Evolutionary conservation across 2,329 filamentous ascomycete species (phyloP).

Genomic region (Botrytis medusae): DNA sequence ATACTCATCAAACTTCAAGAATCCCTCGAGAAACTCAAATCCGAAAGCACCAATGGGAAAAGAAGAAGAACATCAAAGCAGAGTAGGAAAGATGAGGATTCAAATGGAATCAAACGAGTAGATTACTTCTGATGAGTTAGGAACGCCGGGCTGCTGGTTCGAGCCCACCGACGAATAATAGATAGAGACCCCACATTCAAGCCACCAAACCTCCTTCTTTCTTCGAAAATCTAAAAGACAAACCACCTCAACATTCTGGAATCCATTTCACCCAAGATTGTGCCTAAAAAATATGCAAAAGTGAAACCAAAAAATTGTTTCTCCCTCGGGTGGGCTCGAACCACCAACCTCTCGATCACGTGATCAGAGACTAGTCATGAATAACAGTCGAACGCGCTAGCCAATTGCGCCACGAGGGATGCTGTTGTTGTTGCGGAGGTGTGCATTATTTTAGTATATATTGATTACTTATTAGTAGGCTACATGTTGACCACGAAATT

Average conservation of each 20-base stretch:
- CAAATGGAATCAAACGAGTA: no score
- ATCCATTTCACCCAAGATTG: accelerated
- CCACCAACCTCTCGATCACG: conserved; percentile 16
- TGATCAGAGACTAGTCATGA: neutral
- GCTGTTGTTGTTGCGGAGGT: accelerated
- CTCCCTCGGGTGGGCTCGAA: conserved; percentile 18
- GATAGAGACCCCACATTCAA: neutral
- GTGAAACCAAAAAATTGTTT: accelerated
- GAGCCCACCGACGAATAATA: neutral
- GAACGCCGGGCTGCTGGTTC: neutral
- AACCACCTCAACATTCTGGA: neutral
- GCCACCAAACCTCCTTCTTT: neutral
- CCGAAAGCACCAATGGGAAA: neutral
- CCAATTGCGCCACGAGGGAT: conserved; percentile 20
- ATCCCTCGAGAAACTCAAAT: no score
- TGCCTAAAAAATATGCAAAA: neutral
- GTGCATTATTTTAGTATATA: accelerated
- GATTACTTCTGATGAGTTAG: neutral
- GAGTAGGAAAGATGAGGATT: accelerated
- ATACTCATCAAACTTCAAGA: neutral
- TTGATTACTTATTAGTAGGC: neutral
- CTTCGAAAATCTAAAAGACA: neutral
- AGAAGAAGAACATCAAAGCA: neutral
- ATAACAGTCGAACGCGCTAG: conserved; percentile 21
- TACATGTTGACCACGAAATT: neutral